Base-by-base conservation (phyloP, 192 early-diverging fungal genomes). In the Backusella liffmaniae region DNA sequence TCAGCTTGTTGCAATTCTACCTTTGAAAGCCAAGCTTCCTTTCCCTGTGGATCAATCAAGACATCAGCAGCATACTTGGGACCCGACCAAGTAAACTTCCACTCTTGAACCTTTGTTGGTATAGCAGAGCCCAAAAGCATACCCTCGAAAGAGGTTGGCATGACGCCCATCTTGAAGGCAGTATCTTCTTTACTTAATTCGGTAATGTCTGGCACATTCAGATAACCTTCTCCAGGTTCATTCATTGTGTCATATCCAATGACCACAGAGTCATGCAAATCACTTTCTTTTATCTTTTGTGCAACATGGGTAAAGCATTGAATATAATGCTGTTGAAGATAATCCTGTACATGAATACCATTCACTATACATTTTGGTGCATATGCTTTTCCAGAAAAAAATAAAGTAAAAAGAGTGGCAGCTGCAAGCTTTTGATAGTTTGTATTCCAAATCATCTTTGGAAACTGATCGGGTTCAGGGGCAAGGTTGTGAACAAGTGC, bases 371-470 rank as follows among this genome's bases (percentile, higher is more conserved):
- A 88, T 18, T 79, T 56, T 13, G 88, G 84, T 3, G 86, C 87
- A 44, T 81, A 88, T 4, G 76, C 72, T 3, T 73, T 77, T 32
- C 87, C 86, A 15, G 79, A 84, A 75, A 84, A 90, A 74, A 88
- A 88, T 16, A 86, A 77, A 0, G 87, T 89, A 36, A 87, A 89
- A 81, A 91, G 86, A 41, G 88, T 88, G 0, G 86, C 78, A 0
- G 86, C 81, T 12, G 88, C 86, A 5, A 90, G 72, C n/a, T 86
- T 86, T 68, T 80, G 74, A 76, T 90, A 88, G 34, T 90, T 90
- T 41, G 88, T 90, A 26, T 77, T 79, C 88, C 88, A 90, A 9
- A 90, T 85, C 88, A 90, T 90, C 56, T 81, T 86, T 56, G 88
- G 87, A 44, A 82, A 90, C n/a, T 79, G 49, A 10, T 74, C 73